phyloP scores from a whole-genome alignment of 1,284 basidiomycete species.

The Ceratobasidium sp. region DNA sequence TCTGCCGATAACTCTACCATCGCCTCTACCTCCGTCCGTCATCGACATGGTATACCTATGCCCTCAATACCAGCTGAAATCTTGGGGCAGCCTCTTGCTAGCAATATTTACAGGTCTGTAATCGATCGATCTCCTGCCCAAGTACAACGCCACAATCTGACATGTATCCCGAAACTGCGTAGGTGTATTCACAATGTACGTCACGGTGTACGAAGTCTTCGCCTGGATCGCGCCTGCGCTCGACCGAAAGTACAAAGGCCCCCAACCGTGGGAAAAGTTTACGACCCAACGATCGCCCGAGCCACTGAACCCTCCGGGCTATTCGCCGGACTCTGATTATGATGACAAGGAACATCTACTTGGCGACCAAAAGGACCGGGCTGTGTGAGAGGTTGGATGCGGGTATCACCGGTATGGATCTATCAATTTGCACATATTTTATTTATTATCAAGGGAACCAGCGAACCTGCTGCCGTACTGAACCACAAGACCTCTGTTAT shows the following conservation, averaged over 20 bases:
- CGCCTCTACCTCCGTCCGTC: neutral
- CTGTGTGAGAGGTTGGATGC: no score
- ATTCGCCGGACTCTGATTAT: no score
- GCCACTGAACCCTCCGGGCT: no score
- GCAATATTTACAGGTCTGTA: conserved; percentile 23
- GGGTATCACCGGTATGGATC: no score
- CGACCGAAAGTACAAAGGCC: neutral
- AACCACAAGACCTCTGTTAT: no score
- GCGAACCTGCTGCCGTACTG: no score
- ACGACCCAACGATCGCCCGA: neutral
- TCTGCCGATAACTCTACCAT: neutral
- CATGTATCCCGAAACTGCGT: neutral
- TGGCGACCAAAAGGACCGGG: no score
- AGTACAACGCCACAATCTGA: no score
- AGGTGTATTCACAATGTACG: conserved; percentile 38
- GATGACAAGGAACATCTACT: no score
- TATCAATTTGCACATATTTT: no score
- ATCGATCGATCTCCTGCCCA: neutral
- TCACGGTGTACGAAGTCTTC: conserved; percentile 14
- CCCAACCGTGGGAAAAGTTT: neutral
- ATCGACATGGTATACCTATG: conserved; percentile 34
- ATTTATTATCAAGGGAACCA: no score
- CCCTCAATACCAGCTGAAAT: conserved; percentile 14
- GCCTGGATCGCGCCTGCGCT: neutral
- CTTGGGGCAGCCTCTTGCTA: conserved; percentile 10